Evolutionary conservation across 257 asterid species (phyloP).

Genomic region (Solanum raphanifolium): DNA sequence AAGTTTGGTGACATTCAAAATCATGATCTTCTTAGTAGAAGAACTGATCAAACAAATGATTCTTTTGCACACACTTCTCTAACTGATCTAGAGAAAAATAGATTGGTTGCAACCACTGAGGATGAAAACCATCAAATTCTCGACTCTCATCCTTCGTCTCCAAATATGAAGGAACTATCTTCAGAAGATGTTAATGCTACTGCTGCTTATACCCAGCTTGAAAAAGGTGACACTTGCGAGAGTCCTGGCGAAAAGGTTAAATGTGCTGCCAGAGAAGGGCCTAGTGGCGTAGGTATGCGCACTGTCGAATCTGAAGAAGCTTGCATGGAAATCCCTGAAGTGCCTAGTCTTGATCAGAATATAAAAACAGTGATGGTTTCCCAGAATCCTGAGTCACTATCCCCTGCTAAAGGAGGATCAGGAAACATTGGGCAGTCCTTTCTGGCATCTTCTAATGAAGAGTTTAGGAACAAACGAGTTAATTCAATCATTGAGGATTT

Average conservation of each 20-base stretch:
- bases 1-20: conserved; percentile 27
- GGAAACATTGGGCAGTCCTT: conserved; percentile 19
- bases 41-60: conserved; percentile 20
- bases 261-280: conserved; percentile 22
- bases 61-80: conserved; percentile 8
- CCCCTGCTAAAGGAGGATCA: conserved; percentile 18
- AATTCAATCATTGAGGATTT: conserved; percentile 29
- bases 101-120: conserved; percentile 1
- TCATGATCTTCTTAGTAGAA: conserved; percentile 15
- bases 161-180: conserved; percentile 33
- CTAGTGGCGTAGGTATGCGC: background rate
- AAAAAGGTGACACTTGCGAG: conserved; percentile 5
- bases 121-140: conserved; percentile 19
- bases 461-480: conserved; percentile 9
- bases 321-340: conserved; percentile 12
- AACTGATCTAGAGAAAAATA: conserved; percentile 17
- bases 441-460: conserved; percentile 22
- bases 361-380: conserved; percentile 10
- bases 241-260: conserved; percentile 7
- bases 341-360: conserved; percentile 14
- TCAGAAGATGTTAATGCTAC: conserved; percentile 39
- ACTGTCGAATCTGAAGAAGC: conserved; percentile 3
- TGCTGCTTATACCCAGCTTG: conserved; percentile 13
- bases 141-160: conserved; percentile 17
- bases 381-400: conserved; percentile 4